These are phyloP conservation scores for Leccinum incarnatum DNA, from an alignment of 768 basidiomycete genomes.

Conservation along the genomic window DNA sequence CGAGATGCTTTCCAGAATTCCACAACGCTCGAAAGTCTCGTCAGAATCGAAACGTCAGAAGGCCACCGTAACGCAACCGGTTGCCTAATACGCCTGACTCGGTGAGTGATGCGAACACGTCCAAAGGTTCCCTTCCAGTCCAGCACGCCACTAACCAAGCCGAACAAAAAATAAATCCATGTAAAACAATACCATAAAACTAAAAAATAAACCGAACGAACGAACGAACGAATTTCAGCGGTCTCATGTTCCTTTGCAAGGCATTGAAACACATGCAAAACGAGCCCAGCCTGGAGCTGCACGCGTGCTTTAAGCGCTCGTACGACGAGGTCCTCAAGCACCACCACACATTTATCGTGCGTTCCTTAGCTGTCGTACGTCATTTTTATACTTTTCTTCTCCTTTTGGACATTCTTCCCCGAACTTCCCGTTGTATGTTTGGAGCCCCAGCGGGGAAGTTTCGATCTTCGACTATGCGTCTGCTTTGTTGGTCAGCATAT, in stretches of 20 bases:
- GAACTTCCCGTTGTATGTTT: background rate
- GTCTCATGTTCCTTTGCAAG: constrained; percentile 63
- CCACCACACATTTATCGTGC: constrained; percentile 66
- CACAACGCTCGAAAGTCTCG: constrained; percentile 59
- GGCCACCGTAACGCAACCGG: constrained; percentile 49
- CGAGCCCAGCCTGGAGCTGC: constrained; percentile 51
- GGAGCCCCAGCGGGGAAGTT: background rate
- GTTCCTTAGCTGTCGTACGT: constrained; percentile 42
- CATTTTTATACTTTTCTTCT: background rate
- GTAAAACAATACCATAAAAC: background rate
- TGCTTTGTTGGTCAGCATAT: background rate
- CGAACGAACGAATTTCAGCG: constrained; percentile 38
- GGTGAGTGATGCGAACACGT: constrained; percentile 42
- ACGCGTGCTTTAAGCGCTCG: constrained; percentile 66
- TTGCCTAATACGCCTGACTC: constrained; percentile 62
- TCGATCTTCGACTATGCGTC: background rate
- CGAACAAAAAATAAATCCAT: constrained; percentile 4
- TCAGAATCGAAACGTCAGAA: constrained; percentile 47
- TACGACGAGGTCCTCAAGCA: constrained; percentile 67
- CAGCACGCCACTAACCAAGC: constrained; percentile 1
- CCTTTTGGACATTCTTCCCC: background rate
- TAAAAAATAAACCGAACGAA: background rate
- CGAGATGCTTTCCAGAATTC: constrained; percentile 42
- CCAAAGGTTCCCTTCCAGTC: background rate
- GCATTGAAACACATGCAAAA: constrained; percentile 65